Evolutionary conservation across 345 rosid genomes (phyloP), one percentile per base, ranked within the genome.

Genomic region (Murraya koenigii): DNA sequence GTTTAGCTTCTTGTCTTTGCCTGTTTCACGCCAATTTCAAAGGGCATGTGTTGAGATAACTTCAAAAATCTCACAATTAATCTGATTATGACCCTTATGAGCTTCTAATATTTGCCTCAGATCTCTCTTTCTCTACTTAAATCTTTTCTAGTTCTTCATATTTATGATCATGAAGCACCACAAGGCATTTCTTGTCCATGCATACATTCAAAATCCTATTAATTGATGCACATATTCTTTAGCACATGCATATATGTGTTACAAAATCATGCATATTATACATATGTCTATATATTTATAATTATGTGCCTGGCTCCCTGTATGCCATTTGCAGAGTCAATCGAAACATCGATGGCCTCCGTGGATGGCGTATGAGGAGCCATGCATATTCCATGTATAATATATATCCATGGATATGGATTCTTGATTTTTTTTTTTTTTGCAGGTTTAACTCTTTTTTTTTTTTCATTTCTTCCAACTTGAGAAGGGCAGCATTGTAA

Each of bases 301-400:
- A 65, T 66, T 78, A 81, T 90, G 85, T 91, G 97, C 98, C 98
- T 94, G 98, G 98, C 98, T 94, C 98, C 98, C 98, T 94, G 98
- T 94, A 94, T 94, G 98, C 98, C 98, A 94, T 92, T 85, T 84
- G 89, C 87, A 81, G 81, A 86, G 88, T 86, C 81, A 89, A 85
- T 81, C 97, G 88, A 81, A 81, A 80, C 28, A 64, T 80, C 94
- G 95, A 81, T 81, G 93, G 90, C 86, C 92, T 89, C 85, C 83
- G 93, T 87, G 95, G 88, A 92, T 94, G 98, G 98, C 98, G 97
- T 94, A 94, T 94, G 98, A 90, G 98, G 98, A 92, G 98, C 98
- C 98, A 92, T 89, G 98, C 98, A 94, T 94, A 92, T 77, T 60
- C 70, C 71, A 61, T 81, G 55, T 78, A 72, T 74, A 52, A 52